Evolutionary conservation across 129 eudicot species (phyloP), one percentile per base, ranked within the genome.

Genomic region (Flaveria robusta): DNA sequence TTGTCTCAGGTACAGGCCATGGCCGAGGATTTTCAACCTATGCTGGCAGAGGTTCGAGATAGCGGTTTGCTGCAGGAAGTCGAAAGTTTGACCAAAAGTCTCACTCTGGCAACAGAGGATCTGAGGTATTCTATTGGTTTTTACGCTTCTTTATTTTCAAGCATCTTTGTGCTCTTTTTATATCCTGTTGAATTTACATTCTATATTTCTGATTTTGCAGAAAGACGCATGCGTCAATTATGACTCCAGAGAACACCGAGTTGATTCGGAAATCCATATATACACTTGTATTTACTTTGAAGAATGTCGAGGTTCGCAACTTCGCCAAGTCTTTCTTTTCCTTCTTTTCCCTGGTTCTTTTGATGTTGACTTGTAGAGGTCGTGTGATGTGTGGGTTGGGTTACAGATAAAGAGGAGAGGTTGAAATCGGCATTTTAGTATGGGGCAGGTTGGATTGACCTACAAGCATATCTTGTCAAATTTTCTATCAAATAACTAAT

Each of bases 181-280:
- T 39, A 39, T 41, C 31, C 3, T 37, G 31, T 71, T 55, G 13
- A 20, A 23, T 42, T 75, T 74, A 9, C 79, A 19, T 65, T 5
- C 15, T 41, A 15, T 19, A 7, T 73, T 74, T 45, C 19, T 66
- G 10, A 56, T 55, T 63, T 86, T 65, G 81, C 94, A 92, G 98
- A 81, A 83, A 67, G 82, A 91, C 86, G 67, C 93, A 90, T 18
- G 81, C 98, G 0, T 73, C 96, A 24, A 83, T 92, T 74, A 77
- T 89, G 93, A 92, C 96, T 70, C 96, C 91, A 1, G 98, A 89
- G 79, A 92, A 92, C 85, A 87, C 96, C 1, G 92, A 92, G 78
- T 58, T 89, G 82, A 89, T 92, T 76, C 97, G 79, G 79, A 92
- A 89, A 75, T 92, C 97, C 22, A 92, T 92, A 59, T 89, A 92